Percentiles rank a stretch among this genome's conserved stretches.
These are phyloP conservation scores for Fusarium transvaalense DNA, from an alignment of 2,329 filamentous ascomycete species.

Conservation along the genomic window DNA sequence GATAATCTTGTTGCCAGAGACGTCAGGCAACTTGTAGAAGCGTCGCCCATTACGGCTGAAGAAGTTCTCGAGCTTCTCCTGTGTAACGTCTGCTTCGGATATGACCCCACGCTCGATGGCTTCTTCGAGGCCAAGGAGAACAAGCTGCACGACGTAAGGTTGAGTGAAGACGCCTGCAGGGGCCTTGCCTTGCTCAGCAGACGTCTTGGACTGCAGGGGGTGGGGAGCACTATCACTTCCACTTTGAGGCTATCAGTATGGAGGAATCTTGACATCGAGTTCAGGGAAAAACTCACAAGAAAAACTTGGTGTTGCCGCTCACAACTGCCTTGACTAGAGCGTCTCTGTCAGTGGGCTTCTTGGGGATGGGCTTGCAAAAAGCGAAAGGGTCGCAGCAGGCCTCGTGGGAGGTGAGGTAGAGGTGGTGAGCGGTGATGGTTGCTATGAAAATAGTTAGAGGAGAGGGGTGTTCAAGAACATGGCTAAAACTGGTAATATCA, in stretches of 20 bases:
- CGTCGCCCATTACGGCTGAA: conserved; percentile 64
- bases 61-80: conserved; percentile 67
- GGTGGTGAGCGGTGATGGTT: conserved; percentile 89
- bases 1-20: conserved; percentile 49
- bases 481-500: conserved; percentile 8
- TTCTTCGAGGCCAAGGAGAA: conserved; percentile 72
- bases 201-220: conserved; percentile 68
- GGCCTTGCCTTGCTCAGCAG: conserved; percentile 62
- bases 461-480: neutral
- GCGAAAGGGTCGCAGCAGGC: conserved; percentile 66
- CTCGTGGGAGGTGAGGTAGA: conserved; percentile 83
- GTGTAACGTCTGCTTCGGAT: conserved; percentile 64
- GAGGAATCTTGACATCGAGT: neutral
- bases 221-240: conserved; percentile 76
- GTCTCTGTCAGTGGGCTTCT: conserved; percentile 77
- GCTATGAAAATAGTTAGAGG: conserved; percentile 53
- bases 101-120: conserved; percentile 68
- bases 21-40: conserved; percentile 63
- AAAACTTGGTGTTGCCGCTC: conserved; percentile 74
- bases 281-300: conserved; percentile 67
- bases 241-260: conserved; percentile 43
- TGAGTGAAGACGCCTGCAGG: conserved; percentile 86
- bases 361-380: conserved; percentile 84
- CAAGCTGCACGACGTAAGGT: conserved; percentile 74
- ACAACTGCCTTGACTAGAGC: conserved; percentile 76